Percentiles rank a stretch among this genome's conserved stretches.
phyloP scores from a whole-genome alignment of 1,284 basidiomycete genomes.

The Xerocomus cyaneibrunnescens region DNA sequence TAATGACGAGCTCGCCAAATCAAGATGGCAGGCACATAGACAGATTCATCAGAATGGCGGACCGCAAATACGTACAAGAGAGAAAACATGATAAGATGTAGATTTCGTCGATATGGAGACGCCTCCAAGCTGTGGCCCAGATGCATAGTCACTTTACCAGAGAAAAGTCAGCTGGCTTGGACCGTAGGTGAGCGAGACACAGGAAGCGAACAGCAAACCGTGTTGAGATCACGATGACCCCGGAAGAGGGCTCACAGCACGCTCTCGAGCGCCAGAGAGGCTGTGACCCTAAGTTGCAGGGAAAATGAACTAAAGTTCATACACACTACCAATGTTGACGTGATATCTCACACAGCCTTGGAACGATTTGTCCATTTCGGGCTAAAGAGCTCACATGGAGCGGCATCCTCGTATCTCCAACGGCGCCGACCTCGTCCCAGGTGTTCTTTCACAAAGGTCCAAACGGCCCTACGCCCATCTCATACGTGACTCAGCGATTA shows the following conservation, averaged over 20 bases:
- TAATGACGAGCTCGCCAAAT: not conserved
- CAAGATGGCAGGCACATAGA: not conserved
- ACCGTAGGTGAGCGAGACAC: conserved; percentile 1
- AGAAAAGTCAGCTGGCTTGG: not conserved
- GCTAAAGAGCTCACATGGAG: no score
- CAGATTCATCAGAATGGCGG: not conserved
- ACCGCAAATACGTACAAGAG: conserved; percentile 7
- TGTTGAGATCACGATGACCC: not conserved
- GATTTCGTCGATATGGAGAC: conserved; percentile 16
- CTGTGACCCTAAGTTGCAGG: conserved; percentile 2
- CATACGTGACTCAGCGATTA: not conserved
- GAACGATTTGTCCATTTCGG: not conserved
- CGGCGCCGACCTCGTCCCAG: conserved; percentile 18
- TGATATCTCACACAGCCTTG: not conserved
- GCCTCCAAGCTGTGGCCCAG: not conserved
- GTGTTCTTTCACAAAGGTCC: no score
- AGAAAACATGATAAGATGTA: conserved; percentile 11
- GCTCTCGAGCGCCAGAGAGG: not conserved
- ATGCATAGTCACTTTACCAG: not conserved
- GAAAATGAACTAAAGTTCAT: not conserved
- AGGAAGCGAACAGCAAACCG: conserved; percentile 20
- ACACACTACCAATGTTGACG: not conserved
- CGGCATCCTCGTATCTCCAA: conserved; percentile 11
- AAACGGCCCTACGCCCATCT: no score
- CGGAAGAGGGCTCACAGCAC: not conserved